Percentiles rank a stretch among this genome's conserved stretches.
These are phyloP conservation scores for Microstroma glucosiphilum DNA, from an alignment of 1,284 basidiomycete genomes.

Conservation along the genomic window DNA sequence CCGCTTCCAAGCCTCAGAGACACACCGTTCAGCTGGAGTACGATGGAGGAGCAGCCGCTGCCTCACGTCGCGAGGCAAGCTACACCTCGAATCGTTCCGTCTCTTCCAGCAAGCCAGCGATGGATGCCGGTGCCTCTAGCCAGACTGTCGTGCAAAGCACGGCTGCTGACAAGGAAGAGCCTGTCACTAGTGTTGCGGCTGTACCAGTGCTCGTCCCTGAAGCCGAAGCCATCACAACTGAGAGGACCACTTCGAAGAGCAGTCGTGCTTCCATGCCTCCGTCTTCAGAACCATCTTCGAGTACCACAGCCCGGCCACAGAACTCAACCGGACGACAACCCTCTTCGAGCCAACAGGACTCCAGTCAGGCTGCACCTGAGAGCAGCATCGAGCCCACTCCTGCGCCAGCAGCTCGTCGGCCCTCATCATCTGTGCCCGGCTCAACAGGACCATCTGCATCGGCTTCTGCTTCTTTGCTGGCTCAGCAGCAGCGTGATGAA, in stretches of 20 bases:
- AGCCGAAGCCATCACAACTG: conserved; percentile 16
- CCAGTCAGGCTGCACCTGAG: not conserved
- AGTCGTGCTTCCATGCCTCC: not conserved
- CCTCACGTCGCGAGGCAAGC: conserved; percentile 11
- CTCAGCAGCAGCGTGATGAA: no score
- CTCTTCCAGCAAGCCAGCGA: not conserved
- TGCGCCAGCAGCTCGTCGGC: not conserved
- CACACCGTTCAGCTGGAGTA: conserved; percentile 48
- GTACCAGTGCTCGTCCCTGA: conserved; percentile 19
- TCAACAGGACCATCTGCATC: conserved; percentile 10
- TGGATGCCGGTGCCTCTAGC: not conserved
- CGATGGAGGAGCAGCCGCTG: conserved; percentile 9
- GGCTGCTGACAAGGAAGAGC: conserved; percentile 1
- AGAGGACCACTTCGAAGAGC: not conserved
- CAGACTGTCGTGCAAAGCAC: not conserved
- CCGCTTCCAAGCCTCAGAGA: conserved; percentile 34
- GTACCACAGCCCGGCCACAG: not conserved
- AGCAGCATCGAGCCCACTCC: not conserved
- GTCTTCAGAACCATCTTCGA: not conserved
- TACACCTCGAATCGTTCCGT: not conserved
- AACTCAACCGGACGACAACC: not conserved
- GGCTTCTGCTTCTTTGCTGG: not conserved
- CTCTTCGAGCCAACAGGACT: not conserved
- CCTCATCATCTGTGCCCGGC: not conserved
- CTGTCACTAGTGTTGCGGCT: conserved; percentile 13